A percentile compares a stretch with the other conserved stretches of the same genome.
phyloP scores from a whole-genome alignment of 352 stramenopile genomes.

The Phytophthora crassamura region DNA sequence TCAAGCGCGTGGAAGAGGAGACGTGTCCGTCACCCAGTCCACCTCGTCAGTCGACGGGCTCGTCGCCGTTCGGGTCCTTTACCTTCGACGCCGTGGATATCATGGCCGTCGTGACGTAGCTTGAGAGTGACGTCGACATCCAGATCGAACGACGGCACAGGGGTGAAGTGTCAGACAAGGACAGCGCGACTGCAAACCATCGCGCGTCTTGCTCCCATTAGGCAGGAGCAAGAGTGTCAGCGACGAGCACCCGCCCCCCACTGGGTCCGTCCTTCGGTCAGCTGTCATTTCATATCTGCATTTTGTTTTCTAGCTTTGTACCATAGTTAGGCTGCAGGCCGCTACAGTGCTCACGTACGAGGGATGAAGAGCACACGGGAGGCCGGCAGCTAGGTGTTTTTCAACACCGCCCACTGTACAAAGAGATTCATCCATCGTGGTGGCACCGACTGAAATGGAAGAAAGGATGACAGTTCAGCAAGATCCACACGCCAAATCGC shows the following conservation, averaged over 20 bases:
- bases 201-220: constrained; percentile 30
- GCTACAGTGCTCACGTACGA: constrained; percentile 11
- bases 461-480: constrained; percentile 1
- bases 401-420: constrained; percentile 80
- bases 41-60: constrained; percentile 38
- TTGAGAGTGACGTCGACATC: constrained; percentile 32
- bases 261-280: constrained; percentile 31
- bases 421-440: constrained; percentile 30
- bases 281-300: constrained; percentile 46
- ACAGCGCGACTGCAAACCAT: constrained; percentile 21
- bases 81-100: constrained; percentile 88
- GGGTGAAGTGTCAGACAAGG: constrained; percentile 16
- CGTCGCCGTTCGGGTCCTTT: constrained; percentile 67
- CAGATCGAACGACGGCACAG: constrained; percentile 24
- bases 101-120: constrained; percentile 89
- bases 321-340: constrained; percentile 54
- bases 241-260: constrained; percentile 16
- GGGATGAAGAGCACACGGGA: constrained; percentile 22
- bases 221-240: constrained; percentile 32
- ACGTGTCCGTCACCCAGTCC: constrained; percentile 48
- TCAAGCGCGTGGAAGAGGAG: constrained; percentile 64
- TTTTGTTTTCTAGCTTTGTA: constrained; percentile 68
- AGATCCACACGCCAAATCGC: constrained; percentile 5
- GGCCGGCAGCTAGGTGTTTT: constrained; percentile 78
- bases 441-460: constrained; percentile 2